Evolutionary conservation across 768 basidiomycete genomes (phyloP), one percentile per base, ranked within the genome.

Genomic region (Suillus paluster): DNA sequence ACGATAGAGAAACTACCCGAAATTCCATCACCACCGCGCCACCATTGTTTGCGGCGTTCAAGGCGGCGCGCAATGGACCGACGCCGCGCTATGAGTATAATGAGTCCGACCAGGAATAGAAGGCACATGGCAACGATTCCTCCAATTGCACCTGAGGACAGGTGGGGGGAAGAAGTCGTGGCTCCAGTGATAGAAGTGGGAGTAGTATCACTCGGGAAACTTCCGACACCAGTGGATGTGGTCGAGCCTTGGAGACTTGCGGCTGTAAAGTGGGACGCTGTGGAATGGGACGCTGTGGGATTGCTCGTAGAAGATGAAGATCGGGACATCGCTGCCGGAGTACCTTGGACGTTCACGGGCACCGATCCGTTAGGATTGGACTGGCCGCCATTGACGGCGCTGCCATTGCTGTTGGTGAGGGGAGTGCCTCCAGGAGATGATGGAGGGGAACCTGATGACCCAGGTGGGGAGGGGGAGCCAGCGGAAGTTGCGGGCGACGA

Each of bases 131-230:
- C 58, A 15, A 65, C 67, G 49, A 87, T 82, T 42, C 73, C 86
- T 10, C 80, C 84, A 52, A 87, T 81, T 25, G 77, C 80, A 30
- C 80, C 84, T 0, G 64, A 68, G 4, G 85, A 80, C 3, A 84
- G 45, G 12, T 73, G 74, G 52, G 70, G 71, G 39, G 60, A 57
- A n/a, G 62, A 63, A 36, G 63, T 44, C 15, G 60, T 57, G 7
- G 65, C 54, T 15, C 49, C 49, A 30, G 64, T 45, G 12, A 55
- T 42, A 23, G 17, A 23, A 17, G 67, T 70, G 27, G 70, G 46
- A 7, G 50, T 54, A 41, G 75, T 52, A 9, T 63, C 62, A 25
- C 64, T 59, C 27, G 42, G 58, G 44, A 61, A 64, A 39, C 62
- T 64, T 23, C 64, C 58, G 34, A 61, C 62, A 48, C 61, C 57